A percentile compares a stretch with the other conserved stretches of the same genome.
phyloP scores from a whole-genome alignment of 129 eudicot species.

The Mikania micrantha region DNA sequence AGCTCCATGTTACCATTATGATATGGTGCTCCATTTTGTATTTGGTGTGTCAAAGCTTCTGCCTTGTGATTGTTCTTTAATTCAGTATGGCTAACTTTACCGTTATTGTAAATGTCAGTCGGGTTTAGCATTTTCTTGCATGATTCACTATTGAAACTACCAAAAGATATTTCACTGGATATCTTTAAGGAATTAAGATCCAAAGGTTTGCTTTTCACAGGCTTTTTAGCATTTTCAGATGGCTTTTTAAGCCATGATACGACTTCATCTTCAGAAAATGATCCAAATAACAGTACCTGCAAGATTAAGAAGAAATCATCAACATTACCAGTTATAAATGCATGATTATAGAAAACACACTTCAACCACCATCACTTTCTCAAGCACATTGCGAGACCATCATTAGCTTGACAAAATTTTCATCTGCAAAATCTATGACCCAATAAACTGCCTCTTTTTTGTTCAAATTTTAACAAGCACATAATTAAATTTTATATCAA shows the following conservation, averaged over 20 bases:
- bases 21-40: conserved; percentile 43
- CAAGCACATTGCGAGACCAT: neutral
- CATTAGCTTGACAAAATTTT: neutral
- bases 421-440: neutral
- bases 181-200: conserved; percentile 24
- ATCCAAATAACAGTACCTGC: conserved; percentile 75
- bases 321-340: neutral
- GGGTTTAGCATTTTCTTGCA: conserved; percentile 12
- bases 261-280: conserved; percentile 90
- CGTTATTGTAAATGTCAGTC: conserved; percentile 16
- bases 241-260: conserved; percentile 42
- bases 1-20: conserved; percentile 34
- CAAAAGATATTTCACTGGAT: conserved; percentile 36
- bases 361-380: neutral
- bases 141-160: conserved; percentile 37
- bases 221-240: conserved; percentile 17
- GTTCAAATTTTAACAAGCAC: neutral
- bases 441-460: neutral
- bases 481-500: neutral
- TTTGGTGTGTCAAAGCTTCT: conserved; percentile 20
- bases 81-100: conserved; percentile 14
- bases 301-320: neutral
- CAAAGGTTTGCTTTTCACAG: conserved; percentile 14
- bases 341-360: neutral
- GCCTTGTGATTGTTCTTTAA: conserved; percentile 8